Base-by-base conservation (phyloP, 2,329 filamentous ascomycete genomes). In the Cytospora piceicola region DNA sequence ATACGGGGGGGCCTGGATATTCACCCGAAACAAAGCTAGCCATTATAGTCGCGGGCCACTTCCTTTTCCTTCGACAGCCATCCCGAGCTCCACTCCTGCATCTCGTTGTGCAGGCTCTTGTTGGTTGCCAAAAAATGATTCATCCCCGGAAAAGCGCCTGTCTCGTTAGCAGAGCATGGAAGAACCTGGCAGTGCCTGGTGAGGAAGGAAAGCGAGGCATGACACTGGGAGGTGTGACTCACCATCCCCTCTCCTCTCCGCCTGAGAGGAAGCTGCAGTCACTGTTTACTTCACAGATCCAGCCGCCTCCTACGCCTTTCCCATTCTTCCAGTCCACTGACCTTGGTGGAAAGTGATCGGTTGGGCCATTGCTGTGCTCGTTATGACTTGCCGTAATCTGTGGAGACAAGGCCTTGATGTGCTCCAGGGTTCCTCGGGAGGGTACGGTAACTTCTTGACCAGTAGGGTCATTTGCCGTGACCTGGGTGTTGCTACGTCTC, bases 201-300 rank as follows among this genome's bases (percentile, higher is more conserved):
- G 27, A 51, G 61, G 15, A 24, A 39, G 61, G 39, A 32, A 39
- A 29, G 60, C 36, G 29, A 58, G 51, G 63, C 20, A 29, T 17
- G 20, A 58, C 12, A 11, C 64, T 58, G 67, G 64, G 62, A 58
- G 7, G 29, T 32, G 27, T 63, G n/a, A 81, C 85, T 76, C 73
- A 95, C 93, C 94, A 98, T 74, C 93, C 93, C 80, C 94, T 84
- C 78, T 98, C 94, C 72, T 91, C 90, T 9, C 94, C 94, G 63
- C 85, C 84, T 62, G 83, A 87, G 70, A 98, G 80, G 77, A 94
- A 96, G 67, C 85, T 89, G 73, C 93, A 97, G 75, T 97, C 92
- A 20, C 93, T 93, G 78, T 97, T 94, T 61, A 86, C 75, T 67
- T 87, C 84, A 74, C 93, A 94, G 51, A 87, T 83, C 94, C 94